These are phyloP conservation scores for Solanum chaucha DNA, from an alignment of 257 asterid genomes.

Conservation along the genomic window DNA sequence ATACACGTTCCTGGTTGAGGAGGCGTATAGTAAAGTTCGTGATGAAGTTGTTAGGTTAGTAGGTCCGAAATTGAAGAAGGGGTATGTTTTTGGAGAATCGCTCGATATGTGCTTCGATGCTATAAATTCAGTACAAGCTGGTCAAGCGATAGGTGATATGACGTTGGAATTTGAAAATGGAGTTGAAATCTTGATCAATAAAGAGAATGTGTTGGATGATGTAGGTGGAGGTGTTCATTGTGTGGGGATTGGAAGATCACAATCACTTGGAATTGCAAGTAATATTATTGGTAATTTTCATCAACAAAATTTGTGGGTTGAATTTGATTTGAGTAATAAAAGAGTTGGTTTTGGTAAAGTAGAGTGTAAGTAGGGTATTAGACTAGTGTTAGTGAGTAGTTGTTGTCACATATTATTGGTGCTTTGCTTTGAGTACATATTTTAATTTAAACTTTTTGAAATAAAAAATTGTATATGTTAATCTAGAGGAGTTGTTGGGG, in stretches of 20 bases:
- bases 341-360: constrained; percentile 66
- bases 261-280: constrained; percentile 55
- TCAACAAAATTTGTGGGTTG: constrained; percentile 90
- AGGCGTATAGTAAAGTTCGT: constrained; percentile 43
- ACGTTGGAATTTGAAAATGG: constrained; percentile 47
- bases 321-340: constrained; percentile 43
- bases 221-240: constrained; percentile 62
- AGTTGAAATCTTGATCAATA: constrained; percentile 31
- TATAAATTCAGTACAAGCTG: constrained; percentile 15
- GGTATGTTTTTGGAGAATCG: constrained; percentile 43
- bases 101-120: constrained; percentile 77
- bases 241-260: constrained; percentile 61
- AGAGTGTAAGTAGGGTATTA: constrained; percentile 27
- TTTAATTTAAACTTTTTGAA: constrained; percentile 6
- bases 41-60: constrained; percentile 38
- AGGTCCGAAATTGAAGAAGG: constrained; percentile 48
- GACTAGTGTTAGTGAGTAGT: constrained; percentile 1
- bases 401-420: not conserved
- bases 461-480: not conserved
- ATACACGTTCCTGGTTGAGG: constrained; percentile 59
- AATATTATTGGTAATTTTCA: constrained; percentile 80
- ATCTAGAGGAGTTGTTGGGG: not conserved
- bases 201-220: constrained; percentile 40
- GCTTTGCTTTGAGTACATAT: constrained; percentile 6
- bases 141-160: constrained; percentile 47